Percentiles rank a stretch among this genome's conserved stretches.
These are phyloP conservation scores for Prunus yedoensis DNA, from an alignment of 331 rosid genomes.

Conservation along the genomic window DNA sequence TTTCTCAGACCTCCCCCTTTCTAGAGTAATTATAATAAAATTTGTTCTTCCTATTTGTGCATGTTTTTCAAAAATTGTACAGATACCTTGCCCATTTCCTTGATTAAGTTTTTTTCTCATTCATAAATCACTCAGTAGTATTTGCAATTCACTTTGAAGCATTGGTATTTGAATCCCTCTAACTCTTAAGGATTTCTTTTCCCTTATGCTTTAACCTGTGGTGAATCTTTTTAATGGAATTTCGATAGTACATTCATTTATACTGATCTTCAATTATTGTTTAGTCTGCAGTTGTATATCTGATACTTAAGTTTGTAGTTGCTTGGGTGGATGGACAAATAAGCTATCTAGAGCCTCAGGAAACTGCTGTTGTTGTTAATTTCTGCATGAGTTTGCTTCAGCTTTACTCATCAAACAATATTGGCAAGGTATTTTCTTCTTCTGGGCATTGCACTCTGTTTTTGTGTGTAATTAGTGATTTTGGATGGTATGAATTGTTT, in stretches of 20 bases:
- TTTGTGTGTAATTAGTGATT: neutral
- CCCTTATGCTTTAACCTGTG: neutral
- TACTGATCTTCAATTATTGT: slow-evolving; percentile 36
- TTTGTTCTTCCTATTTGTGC: no score
- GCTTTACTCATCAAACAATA: slow-evolving; percentile 86
- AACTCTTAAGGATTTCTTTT: neutral
- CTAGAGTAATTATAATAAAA: no score
- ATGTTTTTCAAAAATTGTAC: no score
- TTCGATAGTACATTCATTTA: neutral
- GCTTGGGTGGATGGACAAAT: slow-evolving; percentile 98
- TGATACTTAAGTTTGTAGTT: slow-evolving; percentile 88
- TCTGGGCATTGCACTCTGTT: slow-evolving; percentile 4
- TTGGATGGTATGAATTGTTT: neutral
- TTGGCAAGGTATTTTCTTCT: slow-evolving; percentile 71
- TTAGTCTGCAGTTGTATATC: slow-evolving; percentile 94
- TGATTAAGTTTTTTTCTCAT: no score
- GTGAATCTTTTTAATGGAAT: neutral
- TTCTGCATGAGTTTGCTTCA: slow-evolving; percentile 93
- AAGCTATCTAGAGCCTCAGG: slow-evolving; percentile 75
- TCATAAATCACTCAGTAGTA: no score
- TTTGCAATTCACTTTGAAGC: neutral
- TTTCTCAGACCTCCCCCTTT: no score
- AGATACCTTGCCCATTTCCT: no score
- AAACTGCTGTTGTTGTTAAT: slow-evolving; percentile 68
- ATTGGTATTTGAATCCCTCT: neutral